Percentiles rank a stretch among this genome's conserved stretches.
phyloP scores from a whole-genome alignment of 495 filamentous ascomycete genomes.

The Daldinia grandis region DNA sequence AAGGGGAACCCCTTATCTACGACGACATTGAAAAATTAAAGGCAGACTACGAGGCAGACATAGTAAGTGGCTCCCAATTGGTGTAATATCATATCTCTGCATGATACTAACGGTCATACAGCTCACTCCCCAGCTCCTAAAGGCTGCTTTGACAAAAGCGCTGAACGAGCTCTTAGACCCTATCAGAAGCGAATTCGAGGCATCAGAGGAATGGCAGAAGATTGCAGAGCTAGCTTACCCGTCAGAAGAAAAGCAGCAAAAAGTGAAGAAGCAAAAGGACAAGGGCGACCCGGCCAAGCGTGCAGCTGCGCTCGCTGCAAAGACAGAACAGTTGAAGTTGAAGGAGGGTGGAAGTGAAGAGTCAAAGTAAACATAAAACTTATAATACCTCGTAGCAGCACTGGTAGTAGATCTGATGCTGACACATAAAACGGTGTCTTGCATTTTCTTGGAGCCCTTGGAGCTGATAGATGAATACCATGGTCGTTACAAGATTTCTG shows the following conservation, averaged over 20 bases:
- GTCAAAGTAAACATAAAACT: slow-evolving; percentile 20
- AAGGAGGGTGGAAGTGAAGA: slow-evolving; percentile 19
- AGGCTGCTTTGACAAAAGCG: slow-evolving; percentile 74
- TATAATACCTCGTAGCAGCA: slow-evolving; percentile 19
- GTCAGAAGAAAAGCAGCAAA: slow-evolving; percentile 64
- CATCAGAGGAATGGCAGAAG: slow-evolving; percentile 80
- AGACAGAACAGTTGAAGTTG: slow-evolving; percentile 34
- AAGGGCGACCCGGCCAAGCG: slow-evolving; percentile 62
- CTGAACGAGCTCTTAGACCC: slow-evolving; percentile 77
- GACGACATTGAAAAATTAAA: slow-evolving; percentile 72
- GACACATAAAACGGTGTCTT: slow-evolving; percentile 14
- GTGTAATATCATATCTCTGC: not conserved
- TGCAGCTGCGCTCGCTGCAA: slow-evolving; percentile 37
- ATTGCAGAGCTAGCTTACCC: slow-evolving; percentile 86
- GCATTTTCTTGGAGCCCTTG: slow-evolving; percentile 10
- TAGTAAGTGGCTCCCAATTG: slow-evolving; percentile 62
- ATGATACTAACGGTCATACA: slow-evolving; percentile 48
- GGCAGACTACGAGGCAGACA: slow-evolving; percentile 80
- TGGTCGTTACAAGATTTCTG: not conserved
- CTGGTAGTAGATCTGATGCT: slow-evolving; percentile 7
- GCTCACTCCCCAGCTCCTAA: slow-evolving; percentile 86
- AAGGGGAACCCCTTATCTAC: slow-evolving; percentile 82
- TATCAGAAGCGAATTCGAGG: slow-evolving; percentile 75
- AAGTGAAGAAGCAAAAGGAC: slow-evolving; percentile 84
- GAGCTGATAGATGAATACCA: slow-evolving; percentile 13